phyloP scores from a whole-genome alignment of 1,284 basidiomycete species.

The Irpex sp. region DNA sequence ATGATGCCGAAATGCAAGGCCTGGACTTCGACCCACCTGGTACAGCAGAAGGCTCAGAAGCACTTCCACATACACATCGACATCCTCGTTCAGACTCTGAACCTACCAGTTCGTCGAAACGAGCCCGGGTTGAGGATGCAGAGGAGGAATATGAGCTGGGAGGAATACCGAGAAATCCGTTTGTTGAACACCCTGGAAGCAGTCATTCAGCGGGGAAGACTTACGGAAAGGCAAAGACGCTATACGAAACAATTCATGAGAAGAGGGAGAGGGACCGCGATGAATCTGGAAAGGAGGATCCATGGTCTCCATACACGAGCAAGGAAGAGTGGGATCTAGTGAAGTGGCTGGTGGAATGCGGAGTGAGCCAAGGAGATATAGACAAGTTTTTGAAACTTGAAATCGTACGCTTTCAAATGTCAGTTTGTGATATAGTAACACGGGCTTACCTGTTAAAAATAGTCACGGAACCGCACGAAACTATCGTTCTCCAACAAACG shows the following conservation, averaged over 20 bases:
- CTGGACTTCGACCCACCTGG: neutral
- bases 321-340: constrained; percentile 12
- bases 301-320: constrained; percentile 10
- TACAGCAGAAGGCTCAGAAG: neutral
- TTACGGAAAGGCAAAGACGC: neutral
- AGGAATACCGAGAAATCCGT: constrained; percentile 1
- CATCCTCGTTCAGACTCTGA: neutral
- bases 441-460: neutral
- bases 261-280: neutral
- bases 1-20: neutral
- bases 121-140: constrained; percentile 1
- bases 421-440: neutral
- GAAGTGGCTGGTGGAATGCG: constrained; percentile 6
- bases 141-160: constrained; percentile 1
- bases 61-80: neutral
- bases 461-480: constrained; percentile 7
- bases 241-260: neutral
- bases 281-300: neutral
- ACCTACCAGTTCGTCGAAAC: neutral
- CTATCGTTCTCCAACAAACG: constrained; percentile 22
- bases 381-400: constrained; percentile 11
- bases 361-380: constrained; percentile 12
- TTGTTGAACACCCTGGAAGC: neutral
- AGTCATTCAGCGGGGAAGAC: neutral
- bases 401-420: constrained; percentile 3